These are phyloP conservation scores for Aspergillus sp. DNA, from an alignment of 2,329 filamentous ascomycete genomes.

Conservation along the genomic window DNA sequence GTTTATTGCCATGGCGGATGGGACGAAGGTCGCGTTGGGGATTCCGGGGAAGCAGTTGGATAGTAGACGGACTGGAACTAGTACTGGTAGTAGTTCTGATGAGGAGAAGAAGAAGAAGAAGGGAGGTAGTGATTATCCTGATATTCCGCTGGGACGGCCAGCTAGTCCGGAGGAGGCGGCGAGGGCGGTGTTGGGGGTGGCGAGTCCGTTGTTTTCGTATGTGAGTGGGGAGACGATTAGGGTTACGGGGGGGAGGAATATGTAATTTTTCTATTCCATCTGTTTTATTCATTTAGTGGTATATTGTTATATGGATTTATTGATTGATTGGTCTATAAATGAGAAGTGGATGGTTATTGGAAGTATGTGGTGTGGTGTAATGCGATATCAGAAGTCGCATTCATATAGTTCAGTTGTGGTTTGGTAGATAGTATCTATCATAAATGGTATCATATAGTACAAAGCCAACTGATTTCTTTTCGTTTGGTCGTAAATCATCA, in stretches of 20 bases:
- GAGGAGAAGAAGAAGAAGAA: conserved; percentile 19
- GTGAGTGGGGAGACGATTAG: conserved; percentile 84
- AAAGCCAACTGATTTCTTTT: not conserved
- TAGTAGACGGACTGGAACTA: conserved; percentile 30
- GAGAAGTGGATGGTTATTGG: not conserved
- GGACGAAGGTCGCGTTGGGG: conserved; percentile 72
- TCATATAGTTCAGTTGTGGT: not conserved
- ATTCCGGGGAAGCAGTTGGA: conserved; percentile 65
- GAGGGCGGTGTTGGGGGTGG: conserved; percentile 72
- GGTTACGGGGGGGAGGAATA: conserved; percentile 74
- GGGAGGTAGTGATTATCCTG: conserved; percentile 51
- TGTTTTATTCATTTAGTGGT: not conserved
- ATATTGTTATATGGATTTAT: not conserved
- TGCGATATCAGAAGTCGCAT: conserved; percentile 4
- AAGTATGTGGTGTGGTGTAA: not conserved
- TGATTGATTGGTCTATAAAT: not conserved
- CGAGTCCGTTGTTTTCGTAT: conserved; percentile 80
- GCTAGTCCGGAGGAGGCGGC: conserved; percentile 81
- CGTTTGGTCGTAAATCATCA: not conserved
- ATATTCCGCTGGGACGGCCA: conserved; percentile 77
- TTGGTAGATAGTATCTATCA: not conserved
- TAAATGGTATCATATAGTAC: not conserved
- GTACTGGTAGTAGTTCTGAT: too few species aligned
- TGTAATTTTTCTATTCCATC: conserved; percentile 43
- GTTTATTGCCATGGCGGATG: conserved; percentile 74